Conservation (phyloP, 139 green algal species). For the Chlorella ohadii region DNA sequence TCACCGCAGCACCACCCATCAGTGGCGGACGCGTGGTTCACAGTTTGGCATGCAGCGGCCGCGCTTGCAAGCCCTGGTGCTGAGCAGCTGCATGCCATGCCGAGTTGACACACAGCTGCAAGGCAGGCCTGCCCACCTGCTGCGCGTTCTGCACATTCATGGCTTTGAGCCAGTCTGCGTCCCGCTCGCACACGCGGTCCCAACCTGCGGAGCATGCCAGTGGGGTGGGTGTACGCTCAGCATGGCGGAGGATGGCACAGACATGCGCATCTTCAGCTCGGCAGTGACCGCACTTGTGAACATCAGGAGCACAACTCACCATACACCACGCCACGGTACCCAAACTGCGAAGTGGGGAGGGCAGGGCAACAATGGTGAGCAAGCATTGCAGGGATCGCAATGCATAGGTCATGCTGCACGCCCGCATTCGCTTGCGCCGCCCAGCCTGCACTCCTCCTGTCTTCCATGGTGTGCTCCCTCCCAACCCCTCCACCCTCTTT, state of each 20-base stretch:
- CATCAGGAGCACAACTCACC: not conserved
- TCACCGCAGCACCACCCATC: too few relatives aligned
- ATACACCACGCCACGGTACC: constrained; percentile 39
- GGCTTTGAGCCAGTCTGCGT: constrained; percentile 32
- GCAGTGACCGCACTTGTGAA: too few relatives aligned
- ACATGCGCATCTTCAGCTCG: too few relatives aligned
- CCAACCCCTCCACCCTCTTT: not conserved
- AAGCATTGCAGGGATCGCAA: too few relatives aligned
- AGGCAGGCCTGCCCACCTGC: not conserved
- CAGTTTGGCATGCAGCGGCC: not conserved
- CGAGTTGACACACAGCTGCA: too few relatives aligned
- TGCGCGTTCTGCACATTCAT: not conserved
- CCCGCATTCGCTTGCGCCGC: not conserved
- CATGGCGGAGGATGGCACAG: too few relatives aligned
- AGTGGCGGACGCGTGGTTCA: too few relatives aligned
- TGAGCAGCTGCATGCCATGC: not conserved
- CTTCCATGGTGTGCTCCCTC: too few relatives aligned
- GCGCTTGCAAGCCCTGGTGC: too few relatives aligned
- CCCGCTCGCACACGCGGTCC: constrained; percentile 39
- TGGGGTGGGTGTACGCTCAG: too few relatives aligned
- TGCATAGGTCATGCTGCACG: too few relatives aligned
- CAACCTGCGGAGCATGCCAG: constrained; percentile 18
- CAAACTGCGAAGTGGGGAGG: constrained; percentile 5
- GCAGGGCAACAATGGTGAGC: not conserved
- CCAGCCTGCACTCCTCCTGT: not conserved